Percentiles rank a stretch among this genome's conserved stretches.
Conservation (phyloP, 129 eudicot species). For the Chrysanthemum lavandulifolium region DNA sequence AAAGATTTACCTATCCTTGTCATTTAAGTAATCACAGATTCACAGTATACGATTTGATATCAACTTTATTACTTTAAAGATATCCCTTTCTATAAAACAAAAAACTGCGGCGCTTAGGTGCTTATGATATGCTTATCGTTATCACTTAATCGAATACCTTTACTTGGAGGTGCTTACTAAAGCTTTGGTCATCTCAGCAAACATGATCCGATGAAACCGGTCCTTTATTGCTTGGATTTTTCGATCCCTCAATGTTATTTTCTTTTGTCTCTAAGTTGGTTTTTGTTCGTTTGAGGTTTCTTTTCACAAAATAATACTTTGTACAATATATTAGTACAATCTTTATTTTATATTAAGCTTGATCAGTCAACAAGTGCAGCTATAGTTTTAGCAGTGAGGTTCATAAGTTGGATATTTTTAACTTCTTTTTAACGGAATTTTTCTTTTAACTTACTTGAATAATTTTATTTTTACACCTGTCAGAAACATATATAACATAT, state of each 20-base stretch:
- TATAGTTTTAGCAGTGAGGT: no score
- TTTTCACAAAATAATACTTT: neutral
- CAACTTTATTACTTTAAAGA: neutral
- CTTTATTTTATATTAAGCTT: no score
- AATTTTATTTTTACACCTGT: no score
- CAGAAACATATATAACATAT: no score
- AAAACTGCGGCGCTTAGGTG: neutral
- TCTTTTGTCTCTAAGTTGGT: slow-evolving; percentile 5
- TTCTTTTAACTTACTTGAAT: no score
- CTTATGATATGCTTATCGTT: slow-evolving; percentile 5
- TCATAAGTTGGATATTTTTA: no score
- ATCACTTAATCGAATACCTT: slow-evolving; percentile 16
- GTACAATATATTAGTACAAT: neutral
- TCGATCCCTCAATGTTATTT: slow-evolving; percentile 2
- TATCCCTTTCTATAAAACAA: neutral
- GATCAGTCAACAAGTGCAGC: no score
- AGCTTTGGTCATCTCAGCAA: slow-evolving; percentile 32
- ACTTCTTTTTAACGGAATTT: no score
- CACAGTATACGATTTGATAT: neutral
- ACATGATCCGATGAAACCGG: slow-evolving; percentile 51
- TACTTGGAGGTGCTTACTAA: slow-evolving; percentile 15
- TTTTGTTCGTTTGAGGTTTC: neutral
- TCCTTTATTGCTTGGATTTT: slow-evolving; percentile 9
- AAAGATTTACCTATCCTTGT: neutral
- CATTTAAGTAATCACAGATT: neutral